Base-by-base conservation (phyloP, 2,329 filamentous ascomycete genomes). In the Lecanicillium sp. region DNA sequence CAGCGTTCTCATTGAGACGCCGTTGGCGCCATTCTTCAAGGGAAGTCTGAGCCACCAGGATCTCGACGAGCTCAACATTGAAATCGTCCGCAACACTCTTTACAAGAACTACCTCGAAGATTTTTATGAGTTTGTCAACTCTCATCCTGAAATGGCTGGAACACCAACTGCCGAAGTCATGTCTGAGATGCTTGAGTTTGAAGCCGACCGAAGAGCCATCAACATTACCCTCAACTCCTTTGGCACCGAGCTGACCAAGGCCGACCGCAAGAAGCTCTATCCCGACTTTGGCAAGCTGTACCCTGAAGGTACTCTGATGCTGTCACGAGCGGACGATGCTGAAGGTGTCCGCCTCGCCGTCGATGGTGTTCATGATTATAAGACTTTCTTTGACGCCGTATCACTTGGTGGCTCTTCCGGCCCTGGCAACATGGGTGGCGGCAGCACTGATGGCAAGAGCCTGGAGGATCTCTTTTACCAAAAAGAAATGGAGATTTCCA, bases 91-190 rank as follows among this genome's bases (percentile, higher is more conserved):
- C 47, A 98, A 98, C 65, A 98, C 89, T 1, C 72, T 98, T 27
- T 98, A 96, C 73, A 98, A 98, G 75, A 96, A 96, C 71, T 98
- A 98, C 59, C 76, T 98, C 7, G 92, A 98, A 60, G 92, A 96
- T 59, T 98, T 98, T 62, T 79, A 96, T 68, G 75, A 84, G 48
- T 98, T 95, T 60, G 84, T 96, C 64, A 95, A 90, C 65, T 84
- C 81, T 9, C 78, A 95, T 55, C 71, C 88, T 0, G 90, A 94
- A 30, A 83, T 96, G 65, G 73, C 75, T 28, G 85, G 87, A 28
- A 94, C 89, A 6, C 88, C 92, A 1, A 98, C 92, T 0, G 74
- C 87, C 31, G 88, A 95, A 53, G 80, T 95, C 58, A 98, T 98
- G 92, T 80, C 83, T 7, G 90, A 96, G 65, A 85, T 95, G 37